Evolutionary conservation across 306 rosid genomes (phyloP).

Genomic region (Mucuna pruriens): DNA sequence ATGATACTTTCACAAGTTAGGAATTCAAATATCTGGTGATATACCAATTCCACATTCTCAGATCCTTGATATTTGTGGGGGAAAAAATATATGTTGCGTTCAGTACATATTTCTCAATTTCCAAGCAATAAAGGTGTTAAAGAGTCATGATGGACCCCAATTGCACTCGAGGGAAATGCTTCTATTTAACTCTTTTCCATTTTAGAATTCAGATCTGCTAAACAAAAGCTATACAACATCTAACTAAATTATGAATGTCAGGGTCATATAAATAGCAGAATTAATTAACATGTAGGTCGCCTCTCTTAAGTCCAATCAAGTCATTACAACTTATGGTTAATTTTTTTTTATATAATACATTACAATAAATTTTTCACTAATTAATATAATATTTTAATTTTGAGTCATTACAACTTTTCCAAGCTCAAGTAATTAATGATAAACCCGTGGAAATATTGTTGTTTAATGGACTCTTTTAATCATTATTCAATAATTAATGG

Average conservation of each 20-base stretch:
- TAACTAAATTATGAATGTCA: conserved; percentile 27
- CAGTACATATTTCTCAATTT: conserved; percentile 30
- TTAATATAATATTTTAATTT: background rate
- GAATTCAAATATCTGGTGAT: background rate
- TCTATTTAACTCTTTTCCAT: conserved; percentile 37
- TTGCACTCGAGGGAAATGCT: conserved; percentile 37
- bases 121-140: conserved; percentile 27
- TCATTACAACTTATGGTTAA: too few relatives aligned
- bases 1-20: background rate
- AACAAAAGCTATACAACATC: conserved; percentile 40
- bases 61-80: background rate
- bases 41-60: conserved; percentile 33
- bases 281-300: background rate
- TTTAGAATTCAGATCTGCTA: conserved; percentile 42
- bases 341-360: background rate
- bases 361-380: background rate
- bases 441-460: background rate
- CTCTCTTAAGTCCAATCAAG: background rate
- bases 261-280: background rate
- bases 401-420: background rate
- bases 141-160: conserved; percentile 29
- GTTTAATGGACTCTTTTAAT: background rate
- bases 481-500: conserved; percentile 27
- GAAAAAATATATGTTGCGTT: background rate
- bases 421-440: background rate